These are phyloP conservation scores for Entoloma clypeatum DNA, from an alignment of 1,284 basidiomycete species.

Conservation along the genomic window DNA sequence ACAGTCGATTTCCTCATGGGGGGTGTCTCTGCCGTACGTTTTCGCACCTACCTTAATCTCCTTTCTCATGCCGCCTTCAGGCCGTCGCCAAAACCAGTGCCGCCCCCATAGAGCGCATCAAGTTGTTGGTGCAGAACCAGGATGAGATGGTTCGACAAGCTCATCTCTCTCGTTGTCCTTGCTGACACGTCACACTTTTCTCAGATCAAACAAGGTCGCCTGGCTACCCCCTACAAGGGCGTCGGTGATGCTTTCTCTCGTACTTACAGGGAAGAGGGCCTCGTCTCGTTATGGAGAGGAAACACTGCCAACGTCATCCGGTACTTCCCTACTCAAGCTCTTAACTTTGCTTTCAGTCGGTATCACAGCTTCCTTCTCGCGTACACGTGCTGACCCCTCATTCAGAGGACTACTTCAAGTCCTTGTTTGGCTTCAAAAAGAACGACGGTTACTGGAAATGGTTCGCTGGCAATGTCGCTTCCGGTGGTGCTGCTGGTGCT, in stretches of 20 bases:
- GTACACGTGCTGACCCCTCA: conserved; percentile 12
- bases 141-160: conserved; percentile 74
- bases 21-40: conserved; percentile 83
- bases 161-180: conserved; percentile 4
- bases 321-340: conserved; percentile 95
- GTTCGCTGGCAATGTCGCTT: conserved; percentile 91
- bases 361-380: conserved; percentile 18
- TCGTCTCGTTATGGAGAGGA: conserved; percentile 90
- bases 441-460: conserved; percentile 85
- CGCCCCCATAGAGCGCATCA: conserved; percentile 99
- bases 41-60: conserved; percentile 7
- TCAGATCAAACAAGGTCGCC: conserved; percentile 95
- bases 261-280: conserved; percentile 88
- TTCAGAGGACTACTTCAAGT: conserved; percentile 95
- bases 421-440: conserved; percentile 90
- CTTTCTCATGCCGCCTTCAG: conserved; percentile 35
- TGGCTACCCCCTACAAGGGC: conserved; percentile 90
- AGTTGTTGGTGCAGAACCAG: conserved; percentile 97
- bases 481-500: conserved; percentile 96
- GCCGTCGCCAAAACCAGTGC: conserved; percentile 97
- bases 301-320: conserved; percentile 98
- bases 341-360: conserved; percentile 94
- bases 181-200: conserved; percentile 30
- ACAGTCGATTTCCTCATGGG: conserved; percentile 89
- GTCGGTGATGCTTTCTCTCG: conserved; percentile 84